Base-by-base conservation (phyloP, 2,329 filamentous ascomycete genomes). In the Colletotrichum eremochloae region DNA sequence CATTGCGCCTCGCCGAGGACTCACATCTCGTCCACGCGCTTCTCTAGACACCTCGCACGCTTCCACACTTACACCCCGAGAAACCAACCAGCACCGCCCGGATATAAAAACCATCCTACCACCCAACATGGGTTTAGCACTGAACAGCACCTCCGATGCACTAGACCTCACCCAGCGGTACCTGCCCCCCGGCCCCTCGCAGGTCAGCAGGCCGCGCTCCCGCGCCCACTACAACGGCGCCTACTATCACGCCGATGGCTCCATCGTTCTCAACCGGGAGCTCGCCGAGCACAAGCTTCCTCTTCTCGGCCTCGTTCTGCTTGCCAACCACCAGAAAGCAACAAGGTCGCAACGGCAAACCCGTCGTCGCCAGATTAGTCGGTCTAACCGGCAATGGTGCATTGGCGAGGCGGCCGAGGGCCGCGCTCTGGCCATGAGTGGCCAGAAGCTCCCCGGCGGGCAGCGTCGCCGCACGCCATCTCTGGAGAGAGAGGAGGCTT, bases 401-500 rank as follows among this genome's bases (percentile, higher is more conserved):
- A 48, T 15, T 15, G 68, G 72, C 20, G 66, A 68, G 14, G 55
- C 67, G 2, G 58, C 67, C n/a, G 83, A 84, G 71, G 80, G 79
- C 46, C 73, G 77, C 36, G 80, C 80, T 12, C 78, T 84, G 24
- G 83, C 83, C 1, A 76, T 76, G 24, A 81, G 80, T 69, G 74
- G 76, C 50, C 72, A 81, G n/a, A 76, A 77, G n/a, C 78, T 84
- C 3, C 83, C 83, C 2, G 78, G 80, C 42, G 83, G 85, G 71
- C 18, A 79, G 81, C 36, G 72, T 72, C n/a, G 65, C 42, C 68
- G 71, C 7, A 65, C 80, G 82, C 11, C 78, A 78, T 11, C 85
- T 0, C 80, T 87, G 31, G 84, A 85, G 73, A 79, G 85, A 12
- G 82, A 87, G 75, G 84, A 86, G 55, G 85, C 85, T 7, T 87